Evolutionary conservation across 768 basidiomycete genomes (phyloP).

Genomic region (Amanita polypyramis): DNA sequence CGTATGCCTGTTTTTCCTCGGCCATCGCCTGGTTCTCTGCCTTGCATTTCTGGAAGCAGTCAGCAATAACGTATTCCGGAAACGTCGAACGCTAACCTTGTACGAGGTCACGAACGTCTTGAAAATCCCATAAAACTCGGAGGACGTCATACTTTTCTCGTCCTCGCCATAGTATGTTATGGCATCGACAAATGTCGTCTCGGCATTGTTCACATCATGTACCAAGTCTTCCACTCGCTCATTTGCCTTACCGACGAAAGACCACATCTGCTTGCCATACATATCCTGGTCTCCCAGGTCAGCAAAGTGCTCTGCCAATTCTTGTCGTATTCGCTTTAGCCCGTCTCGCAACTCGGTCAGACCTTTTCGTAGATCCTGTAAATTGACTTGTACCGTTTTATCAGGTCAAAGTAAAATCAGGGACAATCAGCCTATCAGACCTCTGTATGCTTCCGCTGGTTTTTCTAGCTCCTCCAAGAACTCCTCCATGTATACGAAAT

Average conservation of each 20-base stretch:
- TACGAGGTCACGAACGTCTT: conserved; percentile 96
- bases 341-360: conserved; percentile 64
- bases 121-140: conserved; percentile 95
- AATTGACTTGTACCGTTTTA: conserved; percentile 47
- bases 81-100: conserved; percentile 37
- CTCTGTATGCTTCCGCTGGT: conserved; percentile 88
- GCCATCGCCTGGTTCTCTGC: conserved; percentile 63
- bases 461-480: conserved; percentile 85
- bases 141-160: conserved; percentile 71
- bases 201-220: conserved; percentile 82
- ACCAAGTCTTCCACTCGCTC: conserved; percentile 71
- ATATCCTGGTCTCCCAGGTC: conserved; percentile 61
- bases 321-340: conserved; percentile 69
- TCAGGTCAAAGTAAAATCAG: conserved; percentile 6
- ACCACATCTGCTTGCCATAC: conserved; percentile 89
- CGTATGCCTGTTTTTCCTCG: conserved; percentile 56
- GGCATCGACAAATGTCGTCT: conserved; percentile 74
- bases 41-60: conserved; percentile 60
- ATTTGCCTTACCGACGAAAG: conserved; percentile 69
- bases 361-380: conserved; percentile 76
- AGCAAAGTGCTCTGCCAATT: conserved; percentile 71
- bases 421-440: conserved; percentile 28
- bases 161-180: conserved; percentile 92
- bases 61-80: neutral
- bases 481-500: conserved; percentile 79